Evolutionary conservation across 352 stramenopile species (phyloP), one percentile per base, ranked within the genome.

Genomic region (Phytophthora macrochlamydospora): DNA sequence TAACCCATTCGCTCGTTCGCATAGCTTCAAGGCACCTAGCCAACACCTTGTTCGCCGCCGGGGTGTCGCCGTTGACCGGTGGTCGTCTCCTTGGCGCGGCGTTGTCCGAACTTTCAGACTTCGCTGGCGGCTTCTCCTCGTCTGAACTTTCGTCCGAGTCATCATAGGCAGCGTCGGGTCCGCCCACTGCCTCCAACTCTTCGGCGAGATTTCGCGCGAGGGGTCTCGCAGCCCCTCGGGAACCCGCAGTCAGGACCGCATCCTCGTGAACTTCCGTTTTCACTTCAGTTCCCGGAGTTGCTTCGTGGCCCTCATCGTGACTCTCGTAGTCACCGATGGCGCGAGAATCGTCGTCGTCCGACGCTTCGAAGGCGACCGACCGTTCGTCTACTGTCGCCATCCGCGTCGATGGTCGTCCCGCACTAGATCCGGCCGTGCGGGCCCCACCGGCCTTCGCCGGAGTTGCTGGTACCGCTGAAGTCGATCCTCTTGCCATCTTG

Each of bases 391-490:
- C 35, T 11, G 35, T 40, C 6, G 35, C 35, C 35, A 40, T 11
- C 6, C 35, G 35, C 6, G 35, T 11, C 6, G 7, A 18, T 24
- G 33, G 3, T 9, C 18, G 18, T 24, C 18, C 18, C 18, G 18
- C 18, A 24, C 4, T 8, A 14, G 14, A 43, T 5, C 24, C 28
- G 5, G 38, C 38, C 4, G 11, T 37, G 31, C 52, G 52, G 24
- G 28, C 37, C 18, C 38, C 38, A 18, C 38, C 32, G 4, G 29
- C 40, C 52, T 51, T 59, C 38, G 50, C 50, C 38, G 52, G 52
- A 11, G 52, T 59, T 40, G 40, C 38, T 51, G 52, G 52, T 50
- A 59, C 38, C 52, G 38, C 13, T 48, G 52, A 59, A 8, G 29
- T 50, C 14, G 37, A 32, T 59, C 40, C 28, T 32, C 50, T 51